A percentile compares a stretch with the other conserved stretches of the same genome.
phyloP scores from a whole-genome alignment of 768 basidiomycete genomes.

The Lactarius tabidus region DNA sequence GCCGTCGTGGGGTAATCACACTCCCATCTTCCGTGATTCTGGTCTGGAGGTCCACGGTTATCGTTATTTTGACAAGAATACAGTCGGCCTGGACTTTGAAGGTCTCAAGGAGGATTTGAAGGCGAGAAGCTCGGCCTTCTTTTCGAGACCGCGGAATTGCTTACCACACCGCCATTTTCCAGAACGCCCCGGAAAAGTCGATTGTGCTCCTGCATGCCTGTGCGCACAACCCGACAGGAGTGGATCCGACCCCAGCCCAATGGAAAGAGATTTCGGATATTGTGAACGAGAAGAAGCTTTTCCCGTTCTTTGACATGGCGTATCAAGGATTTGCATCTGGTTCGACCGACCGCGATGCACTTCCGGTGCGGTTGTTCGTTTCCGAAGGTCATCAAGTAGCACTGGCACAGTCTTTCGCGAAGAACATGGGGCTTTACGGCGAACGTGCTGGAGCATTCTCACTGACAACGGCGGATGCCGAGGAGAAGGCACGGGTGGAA shows the following conservation, averaged over 20 bases:
- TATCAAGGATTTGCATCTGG: conserved; percentile 99
- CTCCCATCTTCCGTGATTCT: conserved; percentile 88
- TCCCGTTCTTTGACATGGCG: conserved; percentile 99
- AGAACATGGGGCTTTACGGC: conserved; percentile 99
- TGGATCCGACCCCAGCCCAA: conserved; percentile 91
- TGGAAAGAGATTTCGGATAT: conserved; percentile 90
- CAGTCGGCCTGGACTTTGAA: conserved; percentile 87
- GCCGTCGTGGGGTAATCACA: conserved; percentile 98
- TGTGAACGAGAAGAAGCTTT: conserved; percentile 82
- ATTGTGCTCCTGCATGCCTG: conserved; percentile 94
- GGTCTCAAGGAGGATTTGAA: conserved; percentile 84
- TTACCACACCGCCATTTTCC: neutral
- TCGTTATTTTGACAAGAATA: conserved; percentile 90
- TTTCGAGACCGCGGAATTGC: neutral
- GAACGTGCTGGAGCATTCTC: conserved; percentile 99
- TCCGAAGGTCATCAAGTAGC: conserved; percentile 86
- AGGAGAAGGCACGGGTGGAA: conserved; percentile 82
- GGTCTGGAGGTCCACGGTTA: conserved; percentile 91
- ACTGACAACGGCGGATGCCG: conserved; percentile 60
- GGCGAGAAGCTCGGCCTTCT: conserved; percentile 42
- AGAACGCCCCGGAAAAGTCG: conserved; percentile 55
- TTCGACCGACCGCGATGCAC: conserved; percentile 84
- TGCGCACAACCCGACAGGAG: conserved; percentile 98
- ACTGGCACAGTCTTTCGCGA: conserved; percentile 93
- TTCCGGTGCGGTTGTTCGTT: conserved; percentile 93